Conservation (phyloP, 2,329 filamentous ascomycete species). For the Fusarium sp. region DNA sequence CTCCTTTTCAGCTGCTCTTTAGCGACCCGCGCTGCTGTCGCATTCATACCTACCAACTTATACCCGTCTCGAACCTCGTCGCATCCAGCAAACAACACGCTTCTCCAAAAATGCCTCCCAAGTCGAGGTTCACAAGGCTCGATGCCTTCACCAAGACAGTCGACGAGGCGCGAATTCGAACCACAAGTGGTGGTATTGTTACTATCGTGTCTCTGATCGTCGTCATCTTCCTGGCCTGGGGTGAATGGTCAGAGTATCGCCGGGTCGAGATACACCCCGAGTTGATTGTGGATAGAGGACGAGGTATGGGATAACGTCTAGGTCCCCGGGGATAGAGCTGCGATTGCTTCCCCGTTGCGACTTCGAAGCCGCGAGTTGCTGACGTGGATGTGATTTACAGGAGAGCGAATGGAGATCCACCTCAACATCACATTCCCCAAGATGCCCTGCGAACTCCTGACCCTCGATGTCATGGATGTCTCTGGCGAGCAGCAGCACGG, state of each 20-base stretch:
- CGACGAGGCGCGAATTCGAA: conserved; percentile 95
- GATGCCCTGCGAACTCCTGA: conserved; percentile 93
- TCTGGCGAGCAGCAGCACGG: conserved; percentile 97
- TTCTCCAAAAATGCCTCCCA: conserved; percentile 76
- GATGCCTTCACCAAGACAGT: conserved; percentile 99
- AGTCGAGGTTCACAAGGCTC: conserved; percentile 94
- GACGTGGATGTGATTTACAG: conserved; percentile 55
- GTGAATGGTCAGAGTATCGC: conserved; percentile 96
- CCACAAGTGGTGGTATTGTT: conserved; percentile 93
- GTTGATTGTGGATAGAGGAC: conserved; percentile 93
- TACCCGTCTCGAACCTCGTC: conserved; percentile 15
- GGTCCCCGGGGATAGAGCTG: neutral
- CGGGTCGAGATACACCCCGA: conserved; percentile 89
- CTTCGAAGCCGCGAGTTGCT: conserved; percentile 22
- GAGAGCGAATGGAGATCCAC: conserved; percentile 99
- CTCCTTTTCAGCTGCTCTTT: conserved; percentile 32
- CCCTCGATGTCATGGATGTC: conserved; percentile 98
- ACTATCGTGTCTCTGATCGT: conserved; percentile 91
- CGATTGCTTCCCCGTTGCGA: neutral
- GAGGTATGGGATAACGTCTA: conserved; percentile 69
- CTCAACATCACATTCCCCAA: conserved; percentile 96
- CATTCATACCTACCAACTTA: conserved; percentile 16
- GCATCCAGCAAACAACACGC: conserved; percentile 2
- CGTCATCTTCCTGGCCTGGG: conserved; percentile 89
- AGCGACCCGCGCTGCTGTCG: conserved; percentile 21